Base-by-base conservation (phyloP, 768 basidiomycete genomes). In the Suillus paluster region DNA sequence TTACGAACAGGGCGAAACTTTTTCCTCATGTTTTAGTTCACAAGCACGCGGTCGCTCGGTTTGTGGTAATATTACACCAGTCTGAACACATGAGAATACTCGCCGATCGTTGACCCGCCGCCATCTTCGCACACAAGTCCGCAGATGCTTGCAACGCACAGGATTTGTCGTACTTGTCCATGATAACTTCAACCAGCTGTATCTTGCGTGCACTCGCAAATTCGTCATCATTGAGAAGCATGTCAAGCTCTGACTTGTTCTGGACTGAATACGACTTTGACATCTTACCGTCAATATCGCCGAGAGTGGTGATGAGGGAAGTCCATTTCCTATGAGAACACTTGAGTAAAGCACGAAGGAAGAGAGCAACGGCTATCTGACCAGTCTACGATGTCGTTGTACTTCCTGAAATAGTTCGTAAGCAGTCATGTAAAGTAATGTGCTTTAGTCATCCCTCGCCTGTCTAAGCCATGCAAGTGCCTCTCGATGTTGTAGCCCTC, bases 401-500 rank as follows among this genome's bases (percentile, higher is more conserved):
- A 95, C 71, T 87, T 85, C 59, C 90, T 87, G 66, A 45, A 62
- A 55, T 66, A 27, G 59, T 6, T 21, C 36, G 17, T 38, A 36
- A 27, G 25, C 50, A 39, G 45, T 66, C 15, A 64, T 52, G 7
- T 45, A 1, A 3, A 17, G 14, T 33, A 19, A 6, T 6, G 6
- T 27, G 23, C 42, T 44, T n/a, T 44, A 50, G 23, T 48, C 0
- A 4, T 23, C 19, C 63, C 78, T 11, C 27, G 81, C 86, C 85
- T 78, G 30, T 81, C 70, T 75, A 80, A 82, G n/a, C 90, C 89
- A 63, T 94, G 90, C 45, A 91, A 79, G 66, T 80, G 83, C 19
- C 90, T 84, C 78, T 99, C 96, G 58, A 98, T 94, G 23, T 91
- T 91, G 76, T 97, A 97, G 0, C 92, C 90, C 19, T 78, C 80